Evolutionary conservation across 2,329 filamentous ascomycete species (phyloP).

Genomic region (Coleophoma eucalyptorum): DNA sequence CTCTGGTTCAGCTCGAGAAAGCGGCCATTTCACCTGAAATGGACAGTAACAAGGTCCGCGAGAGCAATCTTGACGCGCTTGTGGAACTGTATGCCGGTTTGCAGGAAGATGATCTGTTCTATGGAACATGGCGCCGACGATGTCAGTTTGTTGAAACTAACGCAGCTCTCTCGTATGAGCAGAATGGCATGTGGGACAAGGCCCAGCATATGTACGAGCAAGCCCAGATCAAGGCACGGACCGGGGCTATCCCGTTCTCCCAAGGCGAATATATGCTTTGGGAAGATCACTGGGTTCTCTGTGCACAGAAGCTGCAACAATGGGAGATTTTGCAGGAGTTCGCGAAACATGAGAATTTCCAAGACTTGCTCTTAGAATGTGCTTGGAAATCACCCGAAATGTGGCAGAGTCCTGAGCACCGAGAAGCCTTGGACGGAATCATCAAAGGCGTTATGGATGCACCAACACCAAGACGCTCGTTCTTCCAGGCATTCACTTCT

Average conservation of each 20-base stretch:
- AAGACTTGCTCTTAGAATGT: constrained; percentile 90
- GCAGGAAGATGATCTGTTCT: constrained; percentile 95
- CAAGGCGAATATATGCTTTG: constrained; percentile 98
- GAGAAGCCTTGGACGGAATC: constrained; percentile 85
- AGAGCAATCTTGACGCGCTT: constrained; percentile 95
- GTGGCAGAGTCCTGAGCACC: constrained; percentile 82
- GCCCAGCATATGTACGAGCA: constrained; percentile 95
- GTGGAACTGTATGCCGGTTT: constrained; percentile 87
- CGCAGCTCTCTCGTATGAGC: constrained; percentile 93
- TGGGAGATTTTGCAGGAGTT: constrained; percentile 99
- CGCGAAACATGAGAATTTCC: constrained; percentile 97
- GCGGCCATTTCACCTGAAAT: constrained; percentile 74
- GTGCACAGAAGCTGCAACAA: constrained; percentile 96
- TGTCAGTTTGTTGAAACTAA: constrained; percentile 98
- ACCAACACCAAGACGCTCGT: constrained; percentile 86
- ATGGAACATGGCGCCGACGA: constrained; percentile 91
- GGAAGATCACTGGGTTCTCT: constrained; percentile 99
- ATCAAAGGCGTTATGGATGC: constrained; percentile 98
- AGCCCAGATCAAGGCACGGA: constrained; percentile 94
- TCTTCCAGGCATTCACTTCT: constrained; percentile 98
- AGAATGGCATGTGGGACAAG: constrained; percentile 99
- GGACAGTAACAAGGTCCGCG: constrained; percentile 78
- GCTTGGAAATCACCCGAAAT: constrained; percentile 95
- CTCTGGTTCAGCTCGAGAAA: constrained; percentile 84
- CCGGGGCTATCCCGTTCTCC: constrained; percentile 92